Base-by-base conservation (phyloP, 176 grass and related monocot genomes). In the Musa beccarii region DNA sequence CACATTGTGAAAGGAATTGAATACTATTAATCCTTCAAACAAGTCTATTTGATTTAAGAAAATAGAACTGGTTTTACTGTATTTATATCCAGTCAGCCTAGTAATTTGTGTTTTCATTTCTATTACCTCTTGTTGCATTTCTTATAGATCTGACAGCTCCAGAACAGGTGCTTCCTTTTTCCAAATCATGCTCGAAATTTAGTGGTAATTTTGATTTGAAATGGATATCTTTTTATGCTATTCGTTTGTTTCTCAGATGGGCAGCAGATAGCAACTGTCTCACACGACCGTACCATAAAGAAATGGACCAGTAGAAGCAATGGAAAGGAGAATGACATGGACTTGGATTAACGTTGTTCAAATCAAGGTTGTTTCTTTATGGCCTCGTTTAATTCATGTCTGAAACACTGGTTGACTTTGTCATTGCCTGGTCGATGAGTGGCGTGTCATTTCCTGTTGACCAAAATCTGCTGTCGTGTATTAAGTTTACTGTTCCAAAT, bases 251-350 rank as follows among this genome's bases (percentile, higher is more conserved):
- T 73, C 87, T 84, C 94, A 97, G 94, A 97, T 79, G 94, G 94
- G 64, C 94, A 97, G 59, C 83, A 89, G 63, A 97, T 97, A 73
- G 94, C 87, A 73, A 97, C 86, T 19, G 94, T 97, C 52, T 85
- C 90, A 5, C 94, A 93, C 80, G 94, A 97, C 77, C 86, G 90
- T n/a, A 97, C 89, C 0, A 98, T 98, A 73, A 93, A 98, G 83
- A 84, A 93, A 75, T 98, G 94, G 94, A 82, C 88, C 13, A 83
- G 84, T 55, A 90, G 71, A 83, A 84, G 63, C 84, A 85, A 72
- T 49, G 17, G 66, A 1, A 87, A 71, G 66, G 88, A 91, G 53
- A 93, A 87, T 73, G 55, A 49, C 21, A 98, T 98, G 94, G 88
- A 98, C n/a, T 20, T 91, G 63, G 90, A 91, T 74, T 98, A 68